Percentiles rank a stretch among this genome's conserved stretches.
phyloP scores from a whole-genome alignment of 2,329 filamentous ascomycete species.

The Fusarium sp. region DNA sequence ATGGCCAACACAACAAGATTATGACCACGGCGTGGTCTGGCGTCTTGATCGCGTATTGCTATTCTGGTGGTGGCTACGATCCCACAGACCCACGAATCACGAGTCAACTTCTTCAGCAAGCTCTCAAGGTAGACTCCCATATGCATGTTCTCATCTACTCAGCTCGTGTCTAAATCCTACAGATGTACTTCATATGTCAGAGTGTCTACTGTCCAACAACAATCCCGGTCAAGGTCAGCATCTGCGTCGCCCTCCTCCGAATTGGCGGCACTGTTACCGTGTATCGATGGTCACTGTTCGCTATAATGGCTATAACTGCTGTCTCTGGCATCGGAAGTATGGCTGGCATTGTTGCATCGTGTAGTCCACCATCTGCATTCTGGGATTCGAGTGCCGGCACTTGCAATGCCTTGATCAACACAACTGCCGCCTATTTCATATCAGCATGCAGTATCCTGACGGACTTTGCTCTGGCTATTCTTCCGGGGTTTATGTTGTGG shows the following conservation, averaged over 20 bases:
- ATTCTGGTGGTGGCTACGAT: constrained; percentile 2
- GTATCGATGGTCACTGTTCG: constrained; percentile 1
- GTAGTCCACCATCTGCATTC: constrained; percentile 11
- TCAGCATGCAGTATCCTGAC: constrained; percentile 8
- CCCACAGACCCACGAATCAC: not conserved
- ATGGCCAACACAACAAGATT: not conserved
- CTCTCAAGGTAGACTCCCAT: not conserved
- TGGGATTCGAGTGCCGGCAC: not conserved
- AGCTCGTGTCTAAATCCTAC: not conserved
- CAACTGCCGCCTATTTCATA: constrained; percentile 13
- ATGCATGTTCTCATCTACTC: too few species aligned
- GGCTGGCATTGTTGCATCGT: constrained; percentile 11
- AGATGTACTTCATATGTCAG: constrained; percentile 16
- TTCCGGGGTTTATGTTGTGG: constrained; percentile 1
- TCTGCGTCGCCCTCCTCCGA: constrained; percentile 13
- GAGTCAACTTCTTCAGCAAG: not conserved
- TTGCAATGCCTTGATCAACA: constrained; percentile 7
- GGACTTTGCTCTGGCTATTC: constrained; percentile 3
- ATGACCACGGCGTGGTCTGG: constrained; percentile 9
- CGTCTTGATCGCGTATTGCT: not conserved
- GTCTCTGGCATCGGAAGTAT: constrained; percentile 8
- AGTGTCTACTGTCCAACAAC: constrained; percentile 10
- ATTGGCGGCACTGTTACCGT: constrained; percentile 4
- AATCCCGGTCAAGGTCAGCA: constrained; percentile 14
- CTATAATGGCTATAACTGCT: constrained; percentile 4